Evolutionary conservation across 169 alveolate genomes (phyloP).

Genomic region (Perkinsus olseni): DNA sequence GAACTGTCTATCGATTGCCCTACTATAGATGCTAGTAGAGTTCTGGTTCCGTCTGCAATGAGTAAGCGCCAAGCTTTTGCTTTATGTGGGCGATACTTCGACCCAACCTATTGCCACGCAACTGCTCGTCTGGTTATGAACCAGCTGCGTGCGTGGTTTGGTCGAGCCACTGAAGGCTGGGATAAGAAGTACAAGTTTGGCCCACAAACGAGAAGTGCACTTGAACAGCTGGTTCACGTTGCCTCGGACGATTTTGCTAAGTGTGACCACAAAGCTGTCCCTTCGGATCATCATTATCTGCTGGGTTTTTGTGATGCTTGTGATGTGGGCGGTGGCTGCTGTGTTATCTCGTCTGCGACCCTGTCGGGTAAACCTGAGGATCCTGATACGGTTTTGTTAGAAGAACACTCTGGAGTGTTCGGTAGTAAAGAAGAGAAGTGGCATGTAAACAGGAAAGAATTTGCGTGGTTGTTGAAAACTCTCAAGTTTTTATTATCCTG

Average conservation of each 20-base stretch:
- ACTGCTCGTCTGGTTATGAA: not conserved
- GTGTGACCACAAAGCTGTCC: not conserved
- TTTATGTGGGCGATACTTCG: not conserved
- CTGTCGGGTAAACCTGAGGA: not conserved
- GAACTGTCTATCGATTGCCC: no score
- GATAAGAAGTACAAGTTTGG: not conserved
- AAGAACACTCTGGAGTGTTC: not conserved
- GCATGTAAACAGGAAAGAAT: not conserved
- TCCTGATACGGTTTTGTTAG: not conserved
- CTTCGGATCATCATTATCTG: not conserved
- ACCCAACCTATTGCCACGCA: not conserved
- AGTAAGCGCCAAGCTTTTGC: not conserved
- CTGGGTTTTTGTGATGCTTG: not conserved
- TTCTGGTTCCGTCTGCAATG: no score
- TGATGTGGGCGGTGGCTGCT: not conserved
- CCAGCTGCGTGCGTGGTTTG: not conserved
- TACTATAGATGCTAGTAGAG: no score
- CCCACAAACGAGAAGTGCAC: not conserved
- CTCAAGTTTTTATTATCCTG: not conserved
- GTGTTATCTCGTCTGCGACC: not conserved
- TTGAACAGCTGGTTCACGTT: not conserved
- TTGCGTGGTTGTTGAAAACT: not conserved
- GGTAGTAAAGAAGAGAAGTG: not conserved
- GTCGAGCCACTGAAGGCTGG: not conserved
- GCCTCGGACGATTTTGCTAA: not conserved